Conservation (phyloP, 2,329 filamentous ascomycete species). For the Westerdykella aurantiaca region DNA sequence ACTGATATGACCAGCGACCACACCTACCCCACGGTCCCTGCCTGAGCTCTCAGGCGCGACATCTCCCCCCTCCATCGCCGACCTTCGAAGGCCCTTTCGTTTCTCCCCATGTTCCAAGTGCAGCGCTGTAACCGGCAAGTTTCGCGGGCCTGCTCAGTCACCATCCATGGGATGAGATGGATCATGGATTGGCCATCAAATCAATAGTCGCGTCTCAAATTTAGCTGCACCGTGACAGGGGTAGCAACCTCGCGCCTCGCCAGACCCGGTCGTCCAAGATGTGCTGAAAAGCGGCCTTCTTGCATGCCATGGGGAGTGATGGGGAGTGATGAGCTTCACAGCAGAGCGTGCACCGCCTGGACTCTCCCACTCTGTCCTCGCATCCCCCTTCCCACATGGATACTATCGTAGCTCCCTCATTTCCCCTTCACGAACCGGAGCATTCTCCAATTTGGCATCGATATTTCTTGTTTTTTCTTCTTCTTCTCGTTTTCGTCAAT, state of each 20-base stretch:
- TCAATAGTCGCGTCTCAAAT: slow-evolving; percentile 15
- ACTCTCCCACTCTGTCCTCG: no score
- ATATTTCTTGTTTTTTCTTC: no score
- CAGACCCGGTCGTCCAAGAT: slow-evolving; percentile 21
- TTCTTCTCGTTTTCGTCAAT: no score
- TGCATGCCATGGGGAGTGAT: slow-evolving; percentile 13
- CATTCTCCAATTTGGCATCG: no score
- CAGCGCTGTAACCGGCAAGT: slow-evolving; percentile 14
- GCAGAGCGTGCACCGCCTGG: no score
- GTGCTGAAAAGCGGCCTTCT: slow-evolving; percentile 18
- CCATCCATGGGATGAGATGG: background rate
- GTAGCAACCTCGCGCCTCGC: slow-evolving; percentile 13
- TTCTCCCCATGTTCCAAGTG: slow-evolving; percentile 30
- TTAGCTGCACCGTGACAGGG: slow-evolving; percentile 3
- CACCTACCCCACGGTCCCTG: slow-evolving; percentile 21
- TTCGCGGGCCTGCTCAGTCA: slow-evolving; percentile 6
- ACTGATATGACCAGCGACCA: slow-evolving; percentile 18
- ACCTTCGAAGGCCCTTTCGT: slow-evolving; percentile 8
- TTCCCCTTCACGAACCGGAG: no score
- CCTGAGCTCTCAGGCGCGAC: slow-evolving; percentile 7
- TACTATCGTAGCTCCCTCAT: no score
- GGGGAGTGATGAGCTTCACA: no score
- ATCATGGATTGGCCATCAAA: slow-evolving; percentile 6
- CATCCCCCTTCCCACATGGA: no score
- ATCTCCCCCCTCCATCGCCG: no score